These are phyloP conservation scores for Bretziella fagacearum DNA, from an alignment of 2,329 filamentous ascomycete genomes.

Conservation along the genomic window DNA sequence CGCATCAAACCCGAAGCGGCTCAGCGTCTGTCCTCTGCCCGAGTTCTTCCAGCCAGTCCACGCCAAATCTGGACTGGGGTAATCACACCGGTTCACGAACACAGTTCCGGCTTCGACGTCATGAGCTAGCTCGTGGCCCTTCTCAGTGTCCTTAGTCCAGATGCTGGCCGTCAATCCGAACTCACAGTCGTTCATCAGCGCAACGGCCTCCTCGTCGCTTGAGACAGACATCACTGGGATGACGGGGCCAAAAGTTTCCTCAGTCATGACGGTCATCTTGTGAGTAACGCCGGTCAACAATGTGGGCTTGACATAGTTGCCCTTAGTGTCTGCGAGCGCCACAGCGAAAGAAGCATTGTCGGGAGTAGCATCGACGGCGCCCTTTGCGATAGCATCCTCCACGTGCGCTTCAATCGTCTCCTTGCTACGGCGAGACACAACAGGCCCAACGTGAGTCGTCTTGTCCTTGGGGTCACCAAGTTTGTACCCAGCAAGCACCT, in stretches of 20 bases:
- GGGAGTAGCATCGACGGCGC: conserved; percentile 71
- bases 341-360: conserved; percentile 58
- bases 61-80: conserved; percentile 77
- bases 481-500: conserved; percentile 64
- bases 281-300: conserved; percentile 67
- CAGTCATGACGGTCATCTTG: conserved; percentile 72
- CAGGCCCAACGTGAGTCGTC: conserved; percentile 69
- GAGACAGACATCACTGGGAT: conserved; percentile 81
- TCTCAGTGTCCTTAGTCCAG: conserved; percentile 76
- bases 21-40: conserved; percentile 77
- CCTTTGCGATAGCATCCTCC: conserved; percentile 64
- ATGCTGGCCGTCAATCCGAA: conserved; percentile 93
- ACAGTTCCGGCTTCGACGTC: conserved; percentile 84
- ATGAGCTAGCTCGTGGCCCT: conserved; percentile 60
- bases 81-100: conserved; percentile 91
- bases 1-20: conserved; percentile 81
- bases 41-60: conserved; percentile 98
- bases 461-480: conserved; percentile 76
- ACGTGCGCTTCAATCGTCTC: conserved; percentile 64
- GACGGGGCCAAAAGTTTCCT: conserved; percentile 89
- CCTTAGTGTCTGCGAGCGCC: conserved; percentile 20
- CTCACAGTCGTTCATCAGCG: conserved; percentile 84
- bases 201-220: conserved; percentile 62
- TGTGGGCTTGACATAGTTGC: conserved; percentile 79
- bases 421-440: conserved; percentile 66